phyloP scores from a whole-genome alignment of 345 rosid genomes.

The Ceriops zippeliana region DNA sequence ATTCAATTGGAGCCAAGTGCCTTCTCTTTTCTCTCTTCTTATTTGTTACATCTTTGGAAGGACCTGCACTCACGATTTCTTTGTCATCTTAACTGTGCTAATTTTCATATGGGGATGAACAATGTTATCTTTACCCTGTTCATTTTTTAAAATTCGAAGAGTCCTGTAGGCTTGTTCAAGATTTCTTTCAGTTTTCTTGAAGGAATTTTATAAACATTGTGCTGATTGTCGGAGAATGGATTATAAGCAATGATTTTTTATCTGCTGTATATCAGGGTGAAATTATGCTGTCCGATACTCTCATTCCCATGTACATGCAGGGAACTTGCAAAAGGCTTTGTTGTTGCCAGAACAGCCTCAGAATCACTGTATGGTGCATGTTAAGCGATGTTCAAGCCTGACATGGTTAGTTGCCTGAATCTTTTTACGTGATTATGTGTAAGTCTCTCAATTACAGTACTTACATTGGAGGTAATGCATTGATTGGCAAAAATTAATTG shows the following conservation, averaged over 20 bases:
- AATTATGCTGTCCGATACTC: neutral
- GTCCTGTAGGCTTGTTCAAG: neutral
- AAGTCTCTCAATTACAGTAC: neutral
- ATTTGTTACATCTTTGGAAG: neutral
- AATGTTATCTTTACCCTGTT: neutral
- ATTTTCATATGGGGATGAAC: neutral
- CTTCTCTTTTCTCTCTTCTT: constrained; percentile 28
- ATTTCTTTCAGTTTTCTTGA: neutral
- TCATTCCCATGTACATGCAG: constrained; percentile 32
- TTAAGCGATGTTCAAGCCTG: constrained; percentile 86
- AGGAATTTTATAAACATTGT: neutral
- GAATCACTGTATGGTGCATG: constrained; percentile 98
- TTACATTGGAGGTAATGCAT: neutral
- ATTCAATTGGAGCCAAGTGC: constrained; percentile 95
- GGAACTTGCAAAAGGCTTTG: constrained; percentile 95
- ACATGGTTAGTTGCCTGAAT: constrained; percentile 60
- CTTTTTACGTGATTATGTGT: neutral
- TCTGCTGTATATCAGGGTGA: too few relatives aligned
- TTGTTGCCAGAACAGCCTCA: constrained; percentile 90
- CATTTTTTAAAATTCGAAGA: neutral
- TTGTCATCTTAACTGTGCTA: neutral
- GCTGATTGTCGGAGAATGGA: neutral
- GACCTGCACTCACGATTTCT: neutral
- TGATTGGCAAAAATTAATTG: neutral
- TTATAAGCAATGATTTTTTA: too few relatives aligned